Conservation (phyloP, 2,329 filamentous ascomycete species). For the Coniochaeta sp. region DNA sequence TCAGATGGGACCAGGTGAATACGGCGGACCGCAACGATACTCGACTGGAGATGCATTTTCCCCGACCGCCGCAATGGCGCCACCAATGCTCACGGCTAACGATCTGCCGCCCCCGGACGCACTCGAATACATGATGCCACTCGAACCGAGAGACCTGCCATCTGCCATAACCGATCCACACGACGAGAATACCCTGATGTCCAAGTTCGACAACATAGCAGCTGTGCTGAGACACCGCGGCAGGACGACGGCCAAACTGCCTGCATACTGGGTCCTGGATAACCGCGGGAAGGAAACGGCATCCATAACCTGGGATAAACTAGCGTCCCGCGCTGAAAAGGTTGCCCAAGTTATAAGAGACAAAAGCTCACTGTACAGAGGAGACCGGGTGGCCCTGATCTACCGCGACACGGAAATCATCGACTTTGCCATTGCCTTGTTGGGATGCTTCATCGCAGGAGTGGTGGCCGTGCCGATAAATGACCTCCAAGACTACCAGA, state of each 20-base stretch:
- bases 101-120: conserved; percentile 71
- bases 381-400: conserved; percentile 89
- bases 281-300: conserved; percentile 92
- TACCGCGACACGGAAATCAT: conserved; percentile 95
- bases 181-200: conserved; percentile 83
- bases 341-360: conserved; percentile 97
- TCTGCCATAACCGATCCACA: conserved; percentile 94
- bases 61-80: conserved; percentile 83
- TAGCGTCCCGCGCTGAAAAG: conserved; percentile 89
- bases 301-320: conserved; percentile 97
- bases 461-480: conserved; percentile 99
- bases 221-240: conserved; percentile 84
- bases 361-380: conserved; percentile 94
- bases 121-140: conserved; percentile 74
- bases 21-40: conserved; percentile 77
- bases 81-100: conserved; percentile 78
- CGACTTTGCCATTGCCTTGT: conserved; percentile 89
- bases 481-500: conserved; percentile 90
- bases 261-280: conserved; percentile 96
- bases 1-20: conserved; percentile 52
- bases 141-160: conserved; percentile 90
- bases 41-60: conserved; percentile 86
- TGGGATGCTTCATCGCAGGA: conserved; percentile 96
- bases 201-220: conserved; percentile 94
- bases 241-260: conserved; percentile 74